These are phyloP conservation scores for Ogataea parapolymorpha DNA, from an alignment of 805 yeast species.

Conservation along the genomic window DNA sequence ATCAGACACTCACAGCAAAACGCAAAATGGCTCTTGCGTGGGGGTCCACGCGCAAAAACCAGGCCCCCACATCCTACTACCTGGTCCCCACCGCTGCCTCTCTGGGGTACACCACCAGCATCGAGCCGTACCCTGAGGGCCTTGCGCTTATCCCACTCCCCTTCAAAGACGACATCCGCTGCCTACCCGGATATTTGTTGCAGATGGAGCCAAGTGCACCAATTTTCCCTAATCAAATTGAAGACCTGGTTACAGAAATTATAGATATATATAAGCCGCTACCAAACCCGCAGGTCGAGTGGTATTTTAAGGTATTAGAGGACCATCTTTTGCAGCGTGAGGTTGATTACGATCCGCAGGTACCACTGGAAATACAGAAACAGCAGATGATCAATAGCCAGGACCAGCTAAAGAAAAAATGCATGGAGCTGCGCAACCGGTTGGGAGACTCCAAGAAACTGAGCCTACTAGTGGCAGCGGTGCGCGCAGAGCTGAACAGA, in stretches of 20 bases:
- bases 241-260: conserved; percentile 23
- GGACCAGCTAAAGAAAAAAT: conserved; percentile 22
- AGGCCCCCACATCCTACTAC: conserved; percentile 57
- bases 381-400: conserved; percentile 17
- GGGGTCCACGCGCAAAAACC: conserved; percentile 55
- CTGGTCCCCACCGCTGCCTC: conserved; percentile 49
- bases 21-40: conserved; percentile 65
- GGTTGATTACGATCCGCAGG: conserved; percentile 16
- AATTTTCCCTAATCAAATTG: conserved; percentile 20
- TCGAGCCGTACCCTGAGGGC: conserved; percentile 57
- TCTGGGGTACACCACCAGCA: conserved; percentile 14
- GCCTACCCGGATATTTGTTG: conserved; percentile 44
- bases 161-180: conserved; percentile 69
- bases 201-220: conserved; percentile 21
- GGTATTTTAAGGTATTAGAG: conserved; percentile 62
- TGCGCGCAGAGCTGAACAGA: conserved; percentile 24
- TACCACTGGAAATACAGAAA: conserved; percentile 13
- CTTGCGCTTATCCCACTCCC: conserved; percentile 69
- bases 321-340: conserved; percentile 63
- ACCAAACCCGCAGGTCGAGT: conserved; percentile 62
- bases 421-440: conserved; percentile 14
- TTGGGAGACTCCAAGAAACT: conserved; percentile 9
- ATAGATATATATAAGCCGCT: conserved; percentile 31
- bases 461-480: conserved; percentile 11
- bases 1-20: conserved; percentile 51